phyloP scores from a whole-genome alignment of 257 asterid species.

The Craterostigma plantagineum region DNA sequence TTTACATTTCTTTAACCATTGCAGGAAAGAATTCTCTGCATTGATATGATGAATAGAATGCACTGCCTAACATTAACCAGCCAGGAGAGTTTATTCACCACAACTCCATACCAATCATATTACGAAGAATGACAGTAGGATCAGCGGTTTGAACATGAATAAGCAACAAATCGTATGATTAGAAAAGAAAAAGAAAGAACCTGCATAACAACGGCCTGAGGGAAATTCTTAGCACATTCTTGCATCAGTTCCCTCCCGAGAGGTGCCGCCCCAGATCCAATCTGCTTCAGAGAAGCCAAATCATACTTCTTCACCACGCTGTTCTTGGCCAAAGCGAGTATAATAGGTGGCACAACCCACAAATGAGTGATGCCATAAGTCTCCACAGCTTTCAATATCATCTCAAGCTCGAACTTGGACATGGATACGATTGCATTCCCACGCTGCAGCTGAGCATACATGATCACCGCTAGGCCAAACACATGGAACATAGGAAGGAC shows the following conservation, averaged over 20 bases:
- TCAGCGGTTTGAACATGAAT: not conserved
- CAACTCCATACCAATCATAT: too few species aligned
- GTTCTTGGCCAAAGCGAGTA: slow-evolving; percentile 62
- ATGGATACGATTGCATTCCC: slow-evolving; percentile 56
- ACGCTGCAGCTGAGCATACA: slow-evolving; percentile 68
- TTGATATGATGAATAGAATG: too few species aligned
- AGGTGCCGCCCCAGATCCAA: slow-evolving; percentile 94
- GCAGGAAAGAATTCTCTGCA: too few species aligned
- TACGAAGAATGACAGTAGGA: too few species aligned
- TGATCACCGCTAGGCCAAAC: slow-evolving; percentile 59
- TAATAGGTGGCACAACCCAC: slow-evolving; percentile 86
- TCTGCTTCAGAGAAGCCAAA: slow-evolving; percentile 43
- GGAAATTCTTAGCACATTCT: slow-evolving; percentile 82
- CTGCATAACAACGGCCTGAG: slow-evolving; percentile 56
- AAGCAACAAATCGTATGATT: not conserved
- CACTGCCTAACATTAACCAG: too few species aligned
- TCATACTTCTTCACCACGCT: slow-evolving; percentile 37
- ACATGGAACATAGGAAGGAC: slow-evolving; percentile 91
- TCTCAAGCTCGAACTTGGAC: slow-evolving; percentile 53
- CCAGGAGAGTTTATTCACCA: too few species aligned
- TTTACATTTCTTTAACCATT: too few species aligned
- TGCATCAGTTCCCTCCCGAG: slow-evolving; percentile 77
- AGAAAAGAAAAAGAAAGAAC: slow-evolving; percentile 11
- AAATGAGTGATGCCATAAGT: slow-evolving; percentile 45
- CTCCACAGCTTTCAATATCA: slow-evolving; percentile 45